Evolutionary conservation across 306 rosid species (phyloP).

Genomic region (Cyamopsis tetragonoloba): DNA sequence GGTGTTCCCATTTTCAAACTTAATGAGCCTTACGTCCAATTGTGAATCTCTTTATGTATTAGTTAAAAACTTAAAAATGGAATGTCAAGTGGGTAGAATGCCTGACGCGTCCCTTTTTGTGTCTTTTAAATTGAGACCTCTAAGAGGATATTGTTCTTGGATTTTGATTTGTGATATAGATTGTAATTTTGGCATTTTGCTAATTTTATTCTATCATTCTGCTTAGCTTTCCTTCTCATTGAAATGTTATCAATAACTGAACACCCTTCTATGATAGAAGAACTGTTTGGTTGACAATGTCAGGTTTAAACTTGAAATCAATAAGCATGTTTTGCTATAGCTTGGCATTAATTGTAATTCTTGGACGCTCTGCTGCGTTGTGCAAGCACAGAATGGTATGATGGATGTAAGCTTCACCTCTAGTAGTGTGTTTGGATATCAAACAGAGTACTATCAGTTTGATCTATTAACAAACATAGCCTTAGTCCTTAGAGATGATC

Average conservation of each 20-base stretch:
- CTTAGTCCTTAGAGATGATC: no score
- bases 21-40: not conserved
- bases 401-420: no score
- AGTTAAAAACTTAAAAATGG: slow-evolving; percentile 18
- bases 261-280: not conserved
- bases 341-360: not conserved
- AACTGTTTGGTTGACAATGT: not conserved
- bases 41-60: slow-evolving; percentile 7
- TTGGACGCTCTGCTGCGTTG: not conserved
- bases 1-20: slow-evolving; percentile 11
- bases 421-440: no score
- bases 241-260: not conserved
- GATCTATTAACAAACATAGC: no score
- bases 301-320: not conserved
- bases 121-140: not conserved
- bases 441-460: no score
- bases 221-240: not conserved
- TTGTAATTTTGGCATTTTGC: not conserved
- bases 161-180: slow-evolving; percentile 9
- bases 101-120: not conserved
- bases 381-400: not conserved
- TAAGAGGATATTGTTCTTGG: slow-evolving; percentile 10
- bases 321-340: not conserved
- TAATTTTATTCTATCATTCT: not conserved
- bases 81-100: slow-evolving; percentile 1